Conservation (phyloP, 2,329 filamentous ascomycete genomes). For the Neurospora crassa region DNA sequence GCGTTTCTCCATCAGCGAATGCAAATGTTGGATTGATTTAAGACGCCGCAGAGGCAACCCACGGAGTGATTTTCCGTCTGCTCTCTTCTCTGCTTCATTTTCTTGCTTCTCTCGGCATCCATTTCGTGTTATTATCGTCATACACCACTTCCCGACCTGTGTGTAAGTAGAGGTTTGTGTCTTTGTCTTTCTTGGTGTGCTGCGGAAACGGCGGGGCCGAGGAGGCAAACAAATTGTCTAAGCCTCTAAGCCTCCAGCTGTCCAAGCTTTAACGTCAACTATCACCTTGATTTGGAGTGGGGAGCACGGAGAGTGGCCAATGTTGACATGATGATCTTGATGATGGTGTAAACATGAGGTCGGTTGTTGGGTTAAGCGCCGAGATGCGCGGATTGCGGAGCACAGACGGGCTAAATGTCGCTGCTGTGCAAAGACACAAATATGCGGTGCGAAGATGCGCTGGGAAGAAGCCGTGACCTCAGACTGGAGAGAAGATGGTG, state of each 20-base stretch:
- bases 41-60: neutral
- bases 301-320: neutral
- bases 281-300: neutral
- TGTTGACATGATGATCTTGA: neutral
- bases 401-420: neutral
- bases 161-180: neutral
- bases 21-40: constrained; percentile 4
- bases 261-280: neutral
- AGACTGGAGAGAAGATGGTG: neutral
- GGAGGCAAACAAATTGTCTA: neutral
- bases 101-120: neutral
- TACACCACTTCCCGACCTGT: neutral
- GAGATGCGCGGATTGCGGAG: neutral
- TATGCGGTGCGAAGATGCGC: neutral
- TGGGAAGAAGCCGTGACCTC: neutral
- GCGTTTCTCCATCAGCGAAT: constrained; percentile 5
- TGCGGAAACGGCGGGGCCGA: neutral
- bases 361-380: neutral
- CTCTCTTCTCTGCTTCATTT: neutral
- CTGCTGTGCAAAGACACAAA: neutral
- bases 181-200: neutral
- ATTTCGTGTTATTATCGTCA: neutral
- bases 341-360: neutral
- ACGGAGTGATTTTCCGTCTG: neutral
- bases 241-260: neutral